Conservation (phyloP, 129 eudicot species). For the Flaveria trinervia region DNA sequence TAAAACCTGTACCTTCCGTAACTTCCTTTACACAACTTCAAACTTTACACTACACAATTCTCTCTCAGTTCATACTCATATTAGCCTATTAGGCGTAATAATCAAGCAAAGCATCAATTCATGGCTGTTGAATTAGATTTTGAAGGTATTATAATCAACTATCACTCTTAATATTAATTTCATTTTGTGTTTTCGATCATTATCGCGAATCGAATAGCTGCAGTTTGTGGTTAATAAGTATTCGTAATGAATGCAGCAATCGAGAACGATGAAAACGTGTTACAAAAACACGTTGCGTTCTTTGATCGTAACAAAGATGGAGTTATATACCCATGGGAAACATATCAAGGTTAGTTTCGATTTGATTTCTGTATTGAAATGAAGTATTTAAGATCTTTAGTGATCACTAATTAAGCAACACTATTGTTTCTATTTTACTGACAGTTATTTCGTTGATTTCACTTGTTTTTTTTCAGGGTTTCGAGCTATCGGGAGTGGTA, state of each 20-base stretch:
- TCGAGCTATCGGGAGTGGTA: slow-evolving; percentile 78
- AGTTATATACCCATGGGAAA: slow-evolving; percentile 71
- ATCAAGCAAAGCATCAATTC: slow-evolving; percentile 25
- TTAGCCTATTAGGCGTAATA: not conserved
- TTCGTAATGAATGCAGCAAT: slow-evolving; percentile 35
- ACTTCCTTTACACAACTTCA: slow-evolving; percentile 22
- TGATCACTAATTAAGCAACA: no score
- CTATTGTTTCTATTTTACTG: no score
- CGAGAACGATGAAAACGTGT: slow-evolving; percentile 35
- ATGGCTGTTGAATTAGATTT: slow-evolving; percentile 8
- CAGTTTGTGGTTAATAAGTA: not conserved
- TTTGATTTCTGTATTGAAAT: not conserved
- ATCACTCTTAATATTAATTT: not conserved
- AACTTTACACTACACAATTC: slow-evolving; percentile 11
- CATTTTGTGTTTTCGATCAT: not conserved
- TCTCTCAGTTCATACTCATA: not conserved
- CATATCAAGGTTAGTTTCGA: slow-evolving; percentile 51
- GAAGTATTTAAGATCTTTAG: not conserved
- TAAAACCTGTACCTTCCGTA: slow-evolving; percentile 3
- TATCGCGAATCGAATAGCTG: not conserved
- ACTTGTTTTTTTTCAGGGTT: slow-evolving; percentile 39
- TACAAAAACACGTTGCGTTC: slow-evolving; percentile 68
- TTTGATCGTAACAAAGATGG: slow-evolving; percentile 81
- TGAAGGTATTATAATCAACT: not conserved
- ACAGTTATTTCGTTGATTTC: no score